Base-by-base conservation (phyloP, 495 filamentous ascomycete genomes). In the Trichoderma erinaceum region DNA sequence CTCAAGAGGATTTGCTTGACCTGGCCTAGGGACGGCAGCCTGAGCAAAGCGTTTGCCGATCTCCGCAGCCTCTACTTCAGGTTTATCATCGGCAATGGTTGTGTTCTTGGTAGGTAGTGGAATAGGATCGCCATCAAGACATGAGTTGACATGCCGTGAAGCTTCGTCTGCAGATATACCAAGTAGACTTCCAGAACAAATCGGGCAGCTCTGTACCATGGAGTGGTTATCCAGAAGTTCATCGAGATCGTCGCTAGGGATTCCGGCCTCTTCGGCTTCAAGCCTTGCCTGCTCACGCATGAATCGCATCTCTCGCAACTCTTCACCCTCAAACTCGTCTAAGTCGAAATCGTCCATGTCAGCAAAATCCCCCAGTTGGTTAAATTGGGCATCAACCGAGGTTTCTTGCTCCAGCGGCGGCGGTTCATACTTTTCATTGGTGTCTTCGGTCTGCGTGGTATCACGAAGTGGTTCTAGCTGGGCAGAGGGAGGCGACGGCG, bases 91-190 rank as follows among this genome's bases (percentile, higher is more conserved):
- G 6, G 35, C 5, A 1, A 23, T 13, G 5, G 12, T 35, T 12
- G 69, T 65, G 4, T 68, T 50, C n/a, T 27, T 32, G 29, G 67
- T 68, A 0, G 75, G 79, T 25, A 88, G 68, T 10, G 85, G 82
- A 63, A 82, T 78, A 16, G 87, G 82, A 66, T 89, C 89, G 0
- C 92, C 92, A 78, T 99, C 95, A 15, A 99, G 80, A 78, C 95
- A 99, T 46, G 87, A 85, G 74, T 99, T 99, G 68, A 98, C 95
- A 75, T 99, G 95, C 83, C 86, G 81, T 79, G 76, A 78, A 29
- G 79, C 79, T 75, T 87, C 83, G 65, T 83, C 81, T 64, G 90
- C 82, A 41, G 75, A 84, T 46, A 90, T 73, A 3, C 87, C 87
- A 3, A 72, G 78, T 21, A 97, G 76, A 71, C 77, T 86, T 41